Evolutionary conservation across 768 basidiomycete species (phyloP).

Genomic region (Cantharellus anzutake): DNA sequence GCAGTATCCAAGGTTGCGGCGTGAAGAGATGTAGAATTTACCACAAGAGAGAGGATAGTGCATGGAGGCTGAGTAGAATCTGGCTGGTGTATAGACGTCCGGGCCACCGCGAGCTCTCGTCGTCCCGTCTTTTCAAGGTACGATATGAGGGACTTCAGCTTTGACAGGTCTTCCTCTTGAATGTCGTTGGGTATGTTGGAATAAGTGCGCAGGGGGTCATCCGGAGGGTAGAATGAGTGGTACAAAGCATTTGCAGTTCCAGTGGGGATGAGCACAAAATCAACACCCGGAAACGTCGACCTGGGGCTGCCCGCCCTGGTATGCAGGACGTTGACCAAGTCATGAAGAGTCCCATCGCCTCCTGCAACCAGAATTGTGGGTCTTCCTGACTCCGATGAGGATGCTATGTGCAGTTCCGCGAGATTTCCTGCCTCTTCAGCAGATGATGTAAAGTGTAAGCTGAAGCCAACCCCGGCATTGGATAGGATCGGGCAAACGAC

Average conservation of each 20-base stretch:
- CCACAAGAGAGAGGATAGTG: conserved; percentile 45
- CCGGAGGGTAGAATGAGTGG: conserved; percentile 49
- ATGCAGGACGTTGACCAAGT: conserved; percentile 51
- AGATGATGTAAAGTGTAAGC: conserved; percentile 31
- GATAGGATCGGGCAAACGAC: too few species aligned
- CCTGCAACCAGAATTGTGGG: conserved; percentile 31
- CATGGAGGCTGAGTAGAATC: background rate
- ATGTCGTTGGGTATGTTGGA: background rate
- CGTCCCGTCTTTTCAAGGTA: background rate
- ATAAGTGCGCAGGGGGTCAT: background rate
- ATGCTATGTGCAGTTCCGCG: conserved; percentile 1
- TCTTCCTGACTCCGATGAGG: background rate
- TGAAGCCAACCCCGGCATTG: conserved; percentile 15
- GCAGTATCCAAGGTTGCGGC: conserved; percentile 72
- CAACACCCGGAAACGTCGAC: background rate
- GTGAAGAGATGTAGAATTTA: conserved; percentile 71
- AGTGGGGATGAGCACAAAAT: conserved; percentile 35
- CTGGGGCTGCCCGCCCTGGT: conserved; percentile 6
- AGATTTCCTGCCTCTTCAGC: conserved; percentile 34
- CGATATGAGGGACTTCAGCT: background rate
- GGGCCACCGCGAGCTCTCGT: background rate
- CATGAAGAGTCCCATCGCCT: conserved; percentile 87
- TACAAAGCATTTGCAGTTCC: conserved; percentile 94
- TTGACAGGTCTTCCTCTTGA: conserved; percentile 1
- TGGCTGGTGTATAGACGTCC: background rate